Conservation (phyloP, 345 rosid species). For the Corymbia maculata region DNA sequence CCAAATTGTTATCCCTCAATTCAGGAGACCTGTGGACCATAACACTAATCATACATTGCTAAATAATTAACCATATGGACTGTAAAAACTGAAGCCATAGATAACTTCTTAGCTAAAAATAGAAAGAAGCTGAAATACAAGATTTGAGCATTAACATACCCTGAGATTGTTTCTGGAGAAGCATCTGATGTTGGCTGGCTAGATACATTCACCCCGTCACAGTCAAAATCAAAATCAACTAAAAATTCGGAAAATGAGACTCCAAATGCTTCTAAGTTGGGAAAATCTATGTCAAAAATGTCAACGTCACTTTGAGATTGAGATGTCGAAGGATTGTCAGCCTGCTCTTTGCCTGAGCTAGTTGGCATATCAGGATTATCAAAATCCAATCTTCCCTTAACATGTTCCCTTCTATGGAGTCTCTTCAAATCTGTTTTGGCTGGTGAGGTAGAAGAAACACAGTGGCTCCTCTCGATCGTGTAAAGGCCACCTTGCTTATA, state of each 20-base stretch:
- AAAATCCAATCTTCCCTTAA: conserved; percentile 84
- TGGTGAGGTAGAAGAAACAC: conserved; percentile 68
- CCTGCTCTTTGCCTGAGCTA: conserved; percentile 19
- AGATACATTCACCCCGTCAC: conserved; percentile 22
- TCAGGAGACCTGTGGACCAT: background rate
- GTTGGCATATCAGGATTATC: conserved; percentile 43
- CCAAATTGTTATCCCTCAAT: background rate
- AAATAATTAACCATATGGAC: too few species aligned
- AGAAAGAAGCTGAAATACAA: background rate
- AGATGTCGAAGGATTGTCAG: conserved; percentile 29
- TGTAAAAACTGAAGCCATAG: background rate
- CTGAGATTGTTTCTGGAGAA: conserved; percentile 15
- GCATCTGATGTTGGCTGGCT: conserved; percentile 22
- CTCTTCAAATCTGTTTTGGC: conserved; percentile 40
- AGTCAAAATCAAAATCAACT: conserved; percentile 58
- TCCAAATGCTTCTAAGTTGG: conserved; percentile 54
- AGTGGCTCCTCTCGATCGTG: conserved; percentile 64
- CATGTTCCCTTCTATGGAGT: conserved; percentile 49
- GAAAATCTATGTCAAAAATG: conserved; percentile 53
- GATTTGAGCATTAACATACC: conserved; percentile 11
- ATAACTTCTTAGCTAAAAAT: background rate
- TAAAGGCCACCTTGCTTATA: conserved; percentile 44
- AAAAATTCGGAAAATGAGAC: conserved; percentile 58
- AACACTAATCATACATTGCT: background rate
- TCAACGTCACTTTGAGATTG: conserved; percentile 57